Evolutionary conservation across 2,329 filamentous ascomycete genomes (phyloP).

Genomic region (Plectosphaerella sp.): DNA sequence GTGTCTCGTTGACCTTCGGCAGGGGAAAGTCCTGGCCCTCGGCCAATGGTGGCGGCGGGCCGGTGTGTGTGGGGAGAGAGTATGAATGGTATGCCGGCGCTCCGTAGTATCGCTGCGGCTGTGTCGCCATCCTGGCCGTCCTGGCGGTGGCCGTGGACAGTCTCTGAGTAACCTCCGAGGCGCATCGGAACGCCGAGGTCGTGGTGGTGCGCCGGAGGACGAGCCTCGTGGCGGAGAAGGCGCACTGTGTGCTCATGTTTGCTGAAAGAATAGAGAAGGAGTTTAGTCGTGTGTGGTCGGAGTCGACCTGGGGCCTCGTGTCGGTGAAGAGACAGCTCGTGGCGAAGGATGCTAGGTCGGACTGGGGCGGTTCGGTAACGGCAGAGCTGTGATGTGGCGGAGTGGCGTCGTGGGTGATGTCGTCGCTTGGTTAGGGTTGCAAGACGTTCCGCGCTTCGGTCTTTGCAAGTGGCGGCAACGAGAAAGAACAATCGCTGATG

Average conservation of each 20-base stretch:
- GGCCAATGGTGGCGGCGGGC: slow-evolving; percentile 34
- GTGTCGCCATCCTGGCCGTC: neutral
- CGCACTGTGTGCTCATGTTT: neutral
- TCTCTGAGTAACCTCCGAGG: neutral
- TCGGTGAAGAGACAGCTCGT: too few relatives aligned
- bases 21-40: slow-evolving; percentile 33
- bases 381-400: neutral
- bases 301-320: too few relatives aligned
- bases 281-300: too few relatives aligned
- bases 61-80: slow-evolving; percentile 36
- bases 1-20: slow-evolving; percentile 48
- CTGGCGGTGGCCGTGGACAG: neutral
- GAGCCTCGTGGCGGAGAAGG: slow-evolving; percentile 5
- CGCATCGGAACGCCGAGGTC: slow-evolving; percentile 9
- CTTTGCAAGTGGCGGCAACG: too few relatives aligned
- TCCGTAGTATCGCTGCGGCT: slow-evolving; percentile 8
- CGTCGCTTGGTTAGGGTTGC: neutral
- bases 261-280: too few relatives aligned
- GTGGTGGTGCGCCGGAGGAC: slow-evolving; percentile 7
- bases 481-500: too few relatives aligned
- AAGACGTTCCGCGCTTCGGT: too few relatives aligned
- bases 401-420: neutral
- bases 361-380: too few relatives aligned
- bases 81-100: slow-evolving; percentile 46
- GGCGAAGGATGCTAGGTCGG: too few relatives aligned